These are phyloP conservation scores for Paecilomyces formosus DNA, from an alignment of 2,329 filamentous ascomycete genomes.

Conservation along the genomic window DNA sequence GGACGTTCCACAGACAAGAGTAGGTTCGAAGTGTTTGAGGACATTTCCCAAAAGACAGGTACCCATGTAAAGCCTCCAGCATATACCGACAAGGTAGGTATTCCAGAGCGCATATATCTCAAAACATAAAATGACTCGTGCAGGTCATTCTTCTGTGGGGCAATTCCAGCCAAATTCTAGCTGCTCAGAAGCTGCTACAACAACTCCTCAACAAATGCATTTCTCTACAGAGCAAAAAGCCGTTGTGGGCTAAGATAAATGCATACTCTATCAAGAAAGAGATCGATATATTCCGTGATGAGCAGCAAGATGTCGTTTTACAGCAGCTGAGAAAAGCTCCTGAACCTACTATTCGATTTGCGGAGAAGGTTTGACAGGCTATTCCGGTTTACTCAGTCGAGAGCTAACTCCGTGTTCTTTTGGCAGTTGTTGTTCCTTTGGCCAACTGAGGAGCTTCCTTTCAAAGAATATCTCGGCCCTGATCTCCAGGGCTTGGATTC, in stretches of 20 bases:
- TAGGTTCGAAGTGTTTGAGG: conserved; percentile 17
- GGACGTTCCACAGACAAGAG: conserved; percentile 3
- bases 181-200: conserved; percentile 14
- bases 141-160: conserved; percentile 21
- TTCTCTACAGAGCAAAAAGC: conserved; percentile 10
- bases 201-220: conserved; percentile 12
- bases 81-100: conserved; percentile 15
- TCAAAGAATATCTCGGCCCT: conserved; percentile 33
- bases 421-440: conserved; percentile 35
- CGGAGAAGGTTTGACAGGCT: conserved; percentile 16
- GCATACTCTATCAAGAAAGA: conserved; percentile 18
- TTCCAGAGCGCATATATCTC: neutral
- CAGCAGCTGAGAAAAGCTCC: conserved; percentile 19
- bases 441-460: conserved; percentile 36
- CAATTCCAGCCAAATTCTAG: conserved; percentile 12
- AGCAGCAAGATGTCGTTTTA: conserved; percentile 15
- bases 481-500: conserved; percentile 38
- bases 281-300: conserved; percentile 12
- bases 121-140: neutral
- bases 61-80: conserved; percentile 18
- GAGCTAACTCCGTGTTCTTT: neutral
- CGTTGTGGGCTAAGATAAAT: conserved; percentile 16
- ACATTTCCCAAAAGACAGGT: conserved; percentile 18
- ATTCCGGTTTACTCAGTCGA: neutral
- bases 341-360: conserved; percentile 11